Percentiles rank a stretch among this genome's conserved stretches.
phyloP scores from a whole-genome alignment of 2,329 filamentous ascomycete species.

The Sclerotinia subarctica region DNA sequence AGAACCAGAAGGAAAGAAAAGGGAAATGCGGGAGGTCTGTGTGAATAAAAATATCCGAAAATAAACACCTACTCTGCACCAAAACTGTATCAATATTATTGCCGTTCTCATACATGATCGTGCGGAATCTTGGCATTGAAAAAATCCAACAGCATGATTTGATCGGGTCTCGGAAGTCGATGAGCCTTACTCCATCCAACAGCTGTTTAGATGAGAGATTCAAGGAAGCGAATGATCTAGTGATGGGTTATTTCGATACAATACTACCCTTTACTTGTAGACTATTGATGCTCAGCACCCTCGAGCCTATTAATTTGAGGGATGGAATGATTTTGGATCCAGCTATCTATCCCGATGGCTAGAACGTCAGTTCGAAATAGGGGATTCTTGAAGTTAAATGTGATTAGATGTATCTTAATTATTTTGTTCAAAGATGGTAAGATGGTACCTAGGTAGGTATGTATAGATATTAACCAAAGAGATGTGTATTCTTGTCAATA shows the following conservation, averaged over 20 bases:
- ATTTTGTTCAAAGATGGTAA: too few species aligned
- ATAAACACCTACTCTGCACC: too few species aligned
- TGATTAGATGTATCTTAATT: too few species aligned
- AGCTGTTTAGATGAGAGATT: background rate
- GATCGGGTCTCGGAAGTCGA: background rate
- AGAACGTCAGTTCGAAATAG: background rate
- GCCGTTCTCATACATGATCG: background rate
- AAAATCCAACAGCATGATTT: background rate
- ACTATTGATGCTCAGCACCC: slow-evolving; percentile 6
- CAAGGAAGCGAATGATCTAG: background rate
- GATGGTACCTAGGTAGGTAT: too few species aligned
- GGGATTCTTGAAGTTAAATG: background rate
- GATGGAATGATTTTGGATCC: background rate
- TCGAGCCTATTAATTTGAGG: background rate
- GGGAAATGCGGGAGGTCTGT: background rate
- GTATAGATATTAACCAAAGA: background rate
- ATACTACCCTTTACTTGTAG: background rate
- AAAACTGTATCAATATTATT: too few species aligned
- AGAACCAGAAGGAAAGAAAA: background rate
- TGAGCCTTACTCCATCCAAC: background rate
- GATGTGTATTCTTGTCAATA: background rate
- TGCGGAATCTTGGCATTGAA: background rate
- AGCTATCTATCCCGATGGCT: background rate
- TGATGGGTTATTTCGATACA: background rate
- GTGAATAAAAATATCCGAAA: too few species aligned